These are phyloP conservation scores for Prunella vulgaris DNA, from an alignment of 257 asterid genomes.

Conservation along the genomic window DNA sequence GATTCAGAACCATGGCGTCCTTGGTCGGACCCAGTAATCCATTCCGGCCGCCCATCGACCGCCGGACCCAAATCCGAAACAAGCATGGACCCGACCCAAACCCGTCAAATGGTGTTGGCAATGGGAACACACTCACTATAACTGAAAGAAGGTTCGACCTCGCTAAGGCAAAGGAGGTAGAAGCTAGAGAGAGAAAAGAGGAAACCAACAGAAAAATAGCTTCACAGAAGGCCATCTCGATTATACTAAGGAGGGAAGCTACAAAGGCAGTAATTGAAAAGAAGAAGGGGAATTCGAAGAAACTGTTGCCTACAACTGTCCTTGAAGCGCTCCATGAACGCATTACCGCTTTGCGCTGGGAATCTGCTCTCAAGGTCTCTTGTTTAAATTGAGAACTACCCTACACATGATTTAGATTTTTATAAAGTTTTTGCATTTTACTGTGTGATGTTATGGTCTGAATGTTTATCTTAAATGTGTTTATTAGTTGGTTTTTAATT, in stretches of 20 bases:
- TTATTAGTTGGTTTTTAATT: neutral
- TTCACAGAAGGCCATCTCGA: slow-evolving; percentile 77
- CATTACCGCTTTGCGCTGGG: slow-evolving; percentile 91
- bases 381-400: neutral
- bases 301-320: slow-evolving; percentile 62
- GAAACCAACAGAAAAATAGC: slow-evolving; percentile 76
- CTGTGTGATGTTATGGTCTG: neutral
- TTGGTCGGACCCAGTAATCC: slow-evolving; percentile 41
- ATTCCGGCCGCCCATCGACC: slow-evolving; percentile 23
- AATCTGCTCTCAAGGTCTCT: slow-evolving; percentile 82
- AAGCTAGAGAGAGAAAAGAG: slow-evolving; percentile 55
- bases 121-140: neutral
- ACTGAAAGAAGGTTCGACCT: slow-evolving; percentile 26
- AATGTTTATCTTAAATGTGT: neutral
- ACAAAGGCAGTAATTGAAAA: slow-evolving; percentile 75
- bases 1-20: slow-evolving; percentile 36
- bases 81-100: slow-evolving; percentile 19
- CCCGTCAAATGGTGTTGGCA: slow-evolving; percentile 17
- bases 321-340: slow-evolving; percentile 96
- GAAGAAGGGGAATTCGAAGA: slow-evolving; percentile 68
- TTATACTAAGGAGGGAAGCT: slow-evolving; percentile 85
- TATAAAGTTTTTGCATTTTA: neutral
- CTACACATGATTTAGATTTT: neutral
- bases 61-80: slow-evolving; percentile 2
- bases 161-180: slow-evolving; percentile 44